Evolutionary conservation across 1,284 basidiomycete genomes (phyloP), one percentile per base, ranked within the genome.

Genomic region (Ceratobasidium sp.): DNA sequence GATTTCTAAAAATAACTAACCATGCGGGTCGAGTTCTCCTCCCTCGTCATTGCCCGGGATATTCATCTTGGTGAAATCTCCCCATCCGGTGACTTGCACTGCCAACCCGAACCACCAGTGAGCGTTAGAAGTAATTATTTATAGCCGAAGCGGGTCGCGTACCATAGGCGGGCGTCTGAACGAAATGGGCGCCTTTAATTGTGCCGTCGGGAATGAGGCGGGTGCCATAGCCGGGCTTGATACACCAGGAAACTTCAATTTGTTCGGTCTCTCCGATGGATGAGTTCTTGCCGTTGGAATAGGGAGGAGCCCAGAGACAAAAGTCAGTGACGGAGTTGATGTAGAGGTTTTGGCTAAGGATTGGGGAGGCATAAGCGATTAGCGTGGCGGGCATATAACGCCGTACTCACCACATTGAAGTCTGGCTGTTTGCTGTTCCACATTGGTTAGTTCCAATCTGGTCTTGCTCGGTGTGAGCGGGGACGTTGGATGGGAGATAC

Each of bases 191-290:
- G 24, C 82, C 80, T 51, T 78, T 79, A 78, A 86, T 80, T 17
- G 85, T 82, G 4, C 85, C 84, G 19, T 81, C 78, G 47, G 85
- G 85, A 62, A 86, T 85, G 41, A 86, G 76, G 22, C 85, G 80
- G 0, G 85, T 86, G 6, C 83, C 83, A 54, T 82, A 82, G 14
- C 82, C 82, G 29, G 80, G 78, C 53, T 82, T 81, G 53, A 81
- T 77, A 75, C 82, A 83, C 79, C 81, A 83, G 19, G 82, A 77
- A 6, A 83, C 80, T 48, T 80, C 80, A 11, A 78, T 74, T 48
- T 79, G 78, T 62, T 84, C 83, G 14, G 77, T 77, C 36, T 79
- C 79, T 9, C 82, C 82, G 73, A 84, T 78, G 15, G 79, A 67
- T 17, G 78, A 77, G 69, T 74, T 59, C n/a, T 75, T 48, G 22